phyloP scores from a whole-genome alignment of 257 asterid genomes.

The Ajuga chamaepitys region DNA sequence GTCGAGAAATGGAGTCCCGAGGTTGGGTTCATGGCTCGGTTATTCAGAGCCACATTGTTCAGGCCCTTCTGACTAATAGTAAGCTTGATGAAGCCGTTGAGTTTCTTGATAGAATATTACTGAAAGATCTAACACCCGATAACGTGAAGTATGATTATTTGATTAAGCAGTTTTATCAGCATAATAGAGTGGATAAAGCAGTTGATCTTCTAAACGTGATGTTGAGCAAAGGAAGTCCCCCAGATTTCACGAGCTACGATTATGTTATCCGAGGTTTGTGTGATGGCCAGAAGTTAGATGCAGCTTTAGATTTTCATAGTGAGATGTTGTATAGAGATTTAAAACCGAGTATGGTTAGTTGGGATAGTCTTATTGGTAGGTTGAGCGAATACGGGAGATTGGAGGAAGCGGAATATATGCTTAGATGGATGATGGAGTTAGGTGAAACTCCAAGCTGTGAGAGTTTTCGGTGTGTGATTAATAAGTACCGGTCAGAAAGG shows the following conservation, averaged over 20 bases:
- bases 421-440: slow-evolving; percentile 39
- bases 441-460: slow-evolving; percentile 73
- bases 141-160: slow-evolving; percentile 39
- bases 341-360: slow-evolving; percentile 43
- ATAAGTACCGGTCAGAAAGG: slow-evolving; percentile 34
- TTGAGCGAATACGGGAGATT: slow-evolving; percentile 34
- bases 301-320: slow-evolving; percentile 55
- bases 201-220: slow-evolving; percentile 52
- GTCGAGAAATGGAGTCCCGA: slow-evolving; percentile 58
- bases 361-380: slow-evolving; percentile 38
- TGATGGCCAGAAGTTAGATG: slow-evolving; percentile 26
- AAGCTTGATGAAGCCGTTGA: slow-evolving; percentile 39
- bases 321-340: slow-evolving; percentile 64
- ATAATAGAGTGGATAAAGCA: slow-evolving; percentile 48
- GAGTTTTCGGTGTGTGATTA: slow-evolving; percentile 44
- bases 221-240: slow-evolving; percentile 44
- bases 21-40: slow-evolving; percentile 54
- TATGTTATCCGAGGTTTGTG: slow-evolving; percentile 46
- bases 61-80: slow-evolving; percentile 30
- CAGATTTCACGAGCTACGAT: slow-evolving; percentile 53
- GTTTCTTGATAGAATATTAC: slow-evolving; percentile 43
- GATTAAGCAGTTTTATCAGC: slow-evolving; percentile 58
- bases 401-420: slow-evolving; percentile 54
- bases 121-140: slow-evolving; percentile 32
- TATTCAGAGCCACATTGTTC: slow-evolving; percentile 43